Evolutionary conservation across 1,284 basidiomycete genomes (phyloP), one percentile per base, ranked within the genome.

Genomic region (Cryptococcus jaspeensis): DNA sequence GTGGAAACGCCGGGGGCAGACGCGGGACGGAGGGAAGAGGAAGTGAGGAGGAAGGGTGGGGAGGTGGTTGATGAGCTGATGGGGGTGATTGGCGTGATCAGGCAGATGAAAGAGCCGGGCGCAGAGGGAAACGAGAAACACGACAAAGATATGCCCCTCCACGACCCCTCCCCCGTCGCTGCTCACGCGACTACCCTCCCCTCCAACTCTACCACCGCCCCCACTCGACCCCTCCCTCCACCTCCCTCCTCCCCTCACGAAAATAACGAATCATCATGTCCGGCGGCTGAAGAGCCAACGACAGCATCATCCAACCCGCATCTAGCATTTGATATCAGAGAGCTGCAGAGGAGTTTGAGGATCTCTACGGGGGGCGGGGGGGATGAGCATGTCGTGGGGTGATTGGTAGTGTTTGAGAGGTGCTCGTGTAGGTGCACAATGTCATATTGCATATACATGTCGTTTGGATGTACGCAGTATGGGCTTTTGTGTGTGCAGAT

Each of bases 41-140:
- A 60, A 46, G 54, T 53, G 52, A 50, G 46, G n/a, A 48, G 48
- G 50, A 58, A 49, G 25, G 65, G 63, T 12, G 66, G 66, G 3
- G 49, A 63, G 52, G 66, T 76, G 28, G 65, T 76, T 16, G 62
- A 64, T 41, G 74, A 76, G 64, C 59, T 76, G 25, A 60, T 64
- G 52, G 65, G 70, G 15, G 65, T 76, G 51, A 73, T 76, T 41
- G 73, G 66, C 18, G 55, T 66, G 20, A 74, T 76, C 28, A 56
- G 72, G 58, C 47, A 52, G 28, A 58, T 65, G 32, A 75, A 71
- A 53, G 65, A 65, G 55, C 65, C 61, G n/a, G 46, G 38, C 0
- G 46, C 36, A 7, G 39, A 44, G 15, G 25, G 38, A 37, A 25
- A 36, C 18, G 32, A 38, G 36, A 43, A 11, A 11, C 35, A 43